Evolutionary conservation across 2,329 filamentous ascomycete genomes (phyloP), one percentile per base, ranked within the genome.

Genomic region (Colletotrichum sp.): DNA sequence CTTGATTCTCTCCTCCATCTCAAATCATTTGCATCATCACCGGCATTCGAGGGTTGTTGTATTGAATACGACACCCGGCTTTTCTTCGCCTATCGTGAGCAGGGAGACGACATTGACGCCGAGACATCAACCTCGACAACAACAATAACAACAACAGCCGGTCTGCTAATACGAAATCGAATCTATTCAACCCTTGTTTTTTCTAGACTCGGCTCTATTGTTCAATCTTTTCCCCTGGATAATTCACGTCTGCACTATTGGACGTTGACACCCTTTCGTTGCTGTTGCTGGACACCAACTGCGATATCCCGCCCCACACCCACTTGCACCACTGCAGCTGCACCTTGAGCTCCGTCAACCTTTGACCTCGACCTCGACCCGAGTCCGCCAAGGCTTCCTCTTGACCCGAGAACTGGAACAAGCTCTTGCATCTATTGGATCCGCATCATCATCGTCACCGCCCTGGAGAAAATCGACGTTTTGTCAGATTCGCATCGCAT

Each of bases 41-140:
- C 39, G 70, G 70, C 44, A 76, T 73, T 60, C 57, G 73, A 73
- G 73, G 70, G 70, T 30, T 72, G 64, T 65, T 73, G 64, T 76
- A 69, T 76, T 69, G 73, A 73, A 55, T 76, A 76, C 73, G 70
- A 76, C 64, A 59, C 32, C 71, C 39, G 70, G 21, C 70, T 49
- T 63, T 62, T 15, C 13, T 55, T 32, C 68, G 21, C 68, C 55
- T 49, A 21, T 70, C 21, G 24, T 21, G 49, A 26, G 62, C 70
- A 72, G 63, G 62, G 69, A 64, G 62, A 66, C 34, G 34, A 39
- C 30, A 39, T 39, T 16, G 39, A 71, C 34, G 55, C 32, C 24
- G 63, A 72, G 69, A 32, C 63, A 72, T 39, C 57, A 60, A 60
- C 57, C 8, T 28, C 57, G 21, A 60, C 57, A 18, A 28, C 57